A percentile compares a stretch with the other conserved stretches of the same genome.
These are phyloP conservation scores for Sporormia fimetaria DNA, from an alignment of 495 filamentous ascomycete species.

Conservation along the genomic window DNA sequence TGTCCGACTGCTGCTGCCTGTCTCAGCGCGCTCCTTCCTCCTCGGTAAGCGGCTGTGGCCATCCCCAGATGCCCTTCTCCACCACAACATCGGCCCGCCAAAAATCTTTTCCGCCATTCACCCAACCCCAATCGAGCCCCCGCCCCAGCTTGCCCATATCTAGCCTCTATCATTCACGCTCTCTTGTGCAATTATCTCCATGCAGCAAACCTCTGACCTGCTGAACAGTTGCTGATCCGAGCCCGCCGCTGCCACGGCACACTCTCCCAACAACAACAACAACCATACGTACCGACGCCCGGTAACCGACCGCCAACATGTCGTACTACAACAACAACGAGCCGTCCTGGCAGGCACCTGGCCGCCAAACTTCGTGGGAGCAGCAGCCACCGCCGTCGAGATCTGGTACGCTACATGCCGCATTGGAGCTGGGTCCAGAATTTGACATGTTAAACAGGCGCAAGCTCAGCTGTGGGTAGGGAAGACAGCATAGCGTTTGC, in stretches of 20 bases:
- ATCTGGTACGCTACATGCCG: conserved; percentile 51
- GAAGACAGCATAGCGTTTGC: conserved; percentile 73
- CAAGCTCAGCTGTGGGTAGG: conserved; percentile 48
- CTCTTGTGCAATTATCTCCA: conserved; percentile 1
- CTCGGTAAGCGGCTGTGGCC: conserved; percentile 10
- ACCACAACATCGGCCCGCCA: conserved; percentile 19
- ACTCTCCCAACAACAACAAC: too few relatives aligned
- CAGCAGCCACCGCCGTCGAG: conserved; percentile 76
- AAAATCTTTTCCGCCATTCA: conserved; percentile 19
- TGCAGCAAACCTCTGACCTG: conserved; percentile 4
- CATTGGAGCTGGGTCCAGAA: neutral
- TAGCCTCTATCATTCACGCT: neutral
- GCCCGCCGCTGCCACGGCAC: too few relatives aligned
- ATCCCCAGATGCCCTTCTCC: conserved; percentile 4
- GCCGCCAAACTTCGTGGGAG: conserved; percentile 64
- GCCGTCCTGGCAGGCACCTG: conserved; percentile 61
- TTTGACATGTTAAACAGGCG: conserved; percentile 44
- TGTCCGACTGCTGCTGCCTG: conserved; percentile 1
- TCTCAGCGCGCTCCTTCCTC: conserved; percentile 1
- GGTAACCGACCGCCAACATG: conserved; percentile 43
- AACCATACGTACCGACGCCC: too few relatives aligned
- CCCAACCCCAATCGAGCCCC: neutral
- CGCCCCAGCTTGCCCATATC: neutral
- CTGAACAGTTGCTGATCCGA: conserved; percentile 5
- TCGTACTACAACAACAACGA: conserved; percentile 86